phyloP scores from a whole-genome alignment of 2,329 filamentous ascomycete genomes.

The Trichoderma sp. region DNA sequence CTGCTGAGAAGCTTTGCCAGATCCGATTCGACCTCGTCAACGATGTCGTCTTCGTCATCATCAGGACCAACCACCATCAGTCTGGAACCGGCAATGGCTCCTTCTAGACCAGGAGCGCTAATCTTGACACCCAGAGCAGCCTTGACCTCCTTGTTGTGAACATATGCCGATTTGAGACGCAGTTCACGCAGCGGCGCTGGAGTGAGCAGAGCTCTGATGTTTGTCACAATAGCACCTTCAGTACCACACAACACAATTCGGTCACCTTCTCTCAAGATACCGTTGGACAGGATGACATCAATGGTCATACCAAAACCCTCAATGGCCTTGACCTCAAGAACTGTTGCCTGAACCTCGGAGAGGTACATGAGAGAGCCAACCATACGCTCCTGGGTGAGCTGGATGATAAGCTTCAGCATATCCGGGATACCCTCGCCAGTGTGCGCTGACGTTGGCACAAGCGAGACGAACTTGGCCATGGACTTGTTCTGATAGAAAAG shows the following conservation, averaged over 20 bases:
- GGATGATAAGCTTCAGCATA: constrained; percentile 92
- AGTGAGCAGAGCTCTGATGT: constrained; percentile 89
- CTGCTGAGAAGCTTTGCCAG: constrained; percentile 86
- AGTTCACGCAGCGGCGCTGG: constrained; percentile 90
- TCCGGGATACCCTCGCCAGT: constrained; percentile 99
- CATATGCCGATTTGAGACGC: constrained; percentile 91
- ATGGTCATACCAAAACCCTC: constrained; percentile 99
- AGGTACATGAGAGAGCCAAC: constrained; percentile 97
- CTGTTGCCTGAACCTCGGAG: constrained; percentile 94
- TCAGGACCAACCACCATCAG: constrained; percentile 90
- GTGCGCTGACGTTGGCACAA: constrained; percentile 94
- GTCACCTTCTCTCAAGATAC: constrained; percentile 90
- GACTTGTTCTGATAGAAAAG: constrained; percentile 98
- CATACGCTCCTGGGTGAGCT: constrained; percentile 95
- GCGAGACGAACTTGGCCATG: constrained; percentile 89
- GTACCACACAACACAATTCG: constrained; percentile 92
- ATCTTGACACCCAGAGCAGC: constrained; percentile 98
- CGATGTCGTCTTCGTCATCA: constrained; percentile 94
- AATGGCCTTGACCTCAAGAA: constrained; percentile 98
- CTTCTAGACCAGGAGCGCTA: constrained; percentile 89
- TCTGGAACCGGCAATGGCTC: constrained; percentile 92
- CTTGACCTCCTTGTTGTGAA: constrained; percentile 99
- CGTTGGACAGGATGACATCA: constrained; percentile 94
- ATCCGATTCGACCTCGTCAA: constrained; percentile 95
- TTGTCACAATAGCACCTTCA: constrained; percentile 93